These are phyloP conservation scores for Nicotiana benthamiana DNA, from an alignment of 257 asterid genomes.

Conservation along the genomic window DNA sequence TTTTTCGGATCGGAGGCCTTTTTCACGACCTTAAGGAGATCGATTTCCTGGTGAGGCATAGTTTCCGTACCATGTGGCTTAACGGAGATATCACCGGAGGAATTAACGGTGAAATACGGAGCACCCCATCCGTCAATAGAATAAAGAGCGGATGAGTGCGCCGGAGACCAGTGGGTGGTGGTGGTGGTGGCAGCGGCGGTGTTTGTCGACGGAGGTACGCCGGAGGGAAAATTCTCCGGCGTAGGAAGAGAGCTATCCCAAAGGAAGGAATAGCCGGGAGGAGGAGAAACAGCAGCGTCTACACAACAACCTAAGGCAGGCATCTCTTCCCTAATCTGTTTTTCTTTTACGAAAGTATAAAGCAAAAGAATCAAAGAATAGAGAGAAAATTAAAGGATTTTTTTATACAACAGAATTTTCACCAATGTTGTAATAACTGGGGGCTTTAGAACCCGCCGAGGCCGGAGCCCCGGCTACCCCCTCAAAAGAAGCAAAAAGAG, in stretches of 20 bases:
- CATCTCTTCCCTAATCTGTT: conserved; percentile 57
- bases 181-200: conserved; percentile 4
- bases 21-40: conserved; percentile 78
- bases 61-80: conserved; percentile 58
- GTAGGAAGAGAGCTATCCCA: conserved; percentile 63
- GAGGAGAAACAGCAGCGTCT: conserved; percentile 52
- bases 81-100: conserved; percentile 66
- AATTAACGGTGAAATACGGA: conserved; percentile 78
- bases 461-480: conserved; percentile 99
- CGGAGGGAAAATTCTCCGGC: conserved; percentile 24
- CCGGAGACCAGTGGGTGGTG: conserved; percentile 51
- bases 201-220: conserved; percentile 27
- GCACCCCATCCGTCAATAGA: conserved; percentile 89
- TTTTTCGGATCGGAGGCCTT: conserved; percentile 65
- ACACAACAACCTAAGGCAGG: conserved; percentile 78
- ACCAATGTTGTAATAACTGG: conserved; percentile 56
- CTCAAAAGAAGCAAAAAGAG: conserved; percentile 86
- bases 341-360: neutral
- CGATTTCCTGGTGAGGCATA: conserved; percentile 78
- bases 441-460: conserved; percentile 99
- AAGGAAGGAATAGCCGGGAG: conserved; percentile 48
- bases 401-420: conserved; percentile 11
- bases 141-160: conserved; percentile 61
- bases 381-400: neutral
- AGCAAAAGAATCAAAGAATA: conserved; percentile 48